Base-by-base conservation (phyloP, 192 early-diverging fungal species). In the Dimargaris verticillata region DNA sequence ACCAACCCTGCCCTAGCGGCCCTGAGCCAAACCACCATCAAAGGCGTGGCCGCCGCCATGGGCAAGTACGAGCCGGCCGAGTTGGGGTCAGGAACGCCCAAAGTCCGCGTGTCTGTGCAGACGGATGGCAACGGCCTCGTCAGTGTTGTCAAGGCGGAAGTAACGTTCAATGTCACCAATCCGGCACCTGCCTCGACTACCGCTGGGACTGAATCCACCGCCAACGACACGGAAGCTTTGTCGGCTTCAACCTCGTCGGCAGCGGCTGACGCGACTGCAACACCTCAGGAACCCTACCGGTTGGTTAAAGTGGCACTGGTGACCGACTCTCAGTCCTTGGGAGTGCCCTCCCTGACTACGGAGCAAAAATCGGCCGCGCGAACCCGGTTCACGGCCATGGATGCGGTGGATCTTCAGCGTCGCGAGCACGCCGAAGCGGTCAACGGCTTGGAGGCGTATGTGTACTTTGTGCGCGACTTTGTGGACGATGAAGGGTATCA, bases 381-480 rank as follows among this genome's bases (percentile, higher is more conserved):
- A 28, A 60, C 26, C 48, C 79, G 82, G 69, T 70, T 85, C 44
- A 67, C 69, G 26, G 69, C 65, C 58, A 74, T 99, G 74, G 93
- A 99, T 63, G 61, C 67, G 29, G 76, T 78, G 61, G 93, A 96
- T 72, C 51, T 66, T 3, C 66, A 72, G 18, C 86, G 86, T 60
- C 76, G 74, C 38, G 76, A 78, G 7, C 83, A 80, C 42, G 91
- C 91, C 71, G 87, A 84, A 66, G 89, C 92, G 22, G 68, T 78
- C 44, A 99, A 99, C 74, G 75, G 74, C 53, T 78, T 99, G 24
- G 96, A 99, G 69, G 73, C 89, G 3, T 93, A 88, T 70, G 74
- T 95, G 33, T 99, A 97, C 73, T 80, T 80, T 41, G 68, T 82
- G 44, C 87, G 86, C 53, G 92, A 94, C 54, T 80, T 91, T 55